Evolutionary conservation across 306 rosid genomes (phyloP).

Genomic region (Cyclanthera cordifolia): DNA sequence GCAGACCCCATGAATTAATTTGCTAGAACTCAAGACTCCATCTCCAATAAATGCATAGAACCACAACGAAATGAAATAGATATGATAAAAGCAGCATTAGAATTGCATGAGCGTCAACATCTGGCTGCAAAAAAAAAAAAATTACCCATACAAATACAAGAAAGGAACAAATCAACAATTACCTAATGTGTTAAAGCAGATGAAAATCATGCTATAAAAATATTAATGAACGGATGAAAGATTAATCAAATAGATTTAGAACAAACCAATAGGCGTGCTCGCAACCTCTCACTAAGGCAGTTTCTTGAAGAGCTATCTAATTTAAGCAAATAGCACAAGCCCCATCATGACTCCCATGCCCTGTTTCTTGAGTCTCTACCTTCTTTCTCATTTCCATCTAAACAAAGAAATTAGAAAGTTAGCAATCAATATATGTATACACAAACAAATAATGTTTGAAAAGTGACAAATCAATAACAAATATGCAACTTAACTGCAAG

Average conservation of each 20-base stretch:
- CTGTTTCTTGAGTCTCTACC: slow-evolving; percentile 23
- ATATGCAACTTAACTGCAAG: too few relatives aligned
- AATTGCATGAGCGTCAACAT: not conserved
- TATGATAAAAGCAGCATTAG: slow-evolving; percentile 1
- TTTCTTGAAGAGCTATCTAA: slow-evolving; percentile 58
- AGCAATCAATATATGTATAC: not conserved
- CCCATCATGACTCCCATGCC: slow-evolving; percentile 50
- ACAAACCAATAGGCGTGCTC: slow-evolving; percentile 97
- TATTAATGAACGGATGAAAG: slow-evolving; percentile 6
- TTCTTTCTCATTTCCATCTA: slow-evolving; percentile 34
- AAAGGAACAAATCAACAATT: not conserved
- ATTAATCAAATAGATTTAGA: slow-evolving; percentile 15
- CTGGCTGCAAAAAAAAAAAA: not conserved
- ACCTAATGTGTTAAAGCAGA: not conserved
- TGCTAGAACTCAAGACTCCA: not conserved
- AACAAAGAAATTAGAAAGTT: slow-evolving; percentile 11
- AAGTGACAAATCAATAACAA: not conserved
- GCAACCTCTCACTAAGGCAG: slow-evolving; percentile 83
- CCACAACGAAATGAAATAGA: slow-evolving; percentile 11
- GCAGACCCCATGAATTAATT: not conserved
- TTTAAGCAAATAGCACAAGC: slow-evolving; percentile 68
- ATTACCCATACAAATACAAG: not conserved
- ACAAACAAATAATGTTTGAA: not conserved
- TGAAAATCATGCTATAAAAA: not conserved
- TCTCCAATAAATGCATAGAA: not conserved